phyloP scores from a whole-genome alignment of 768 basidiomycete species.

The Scleroderma citrinum region DNA sequence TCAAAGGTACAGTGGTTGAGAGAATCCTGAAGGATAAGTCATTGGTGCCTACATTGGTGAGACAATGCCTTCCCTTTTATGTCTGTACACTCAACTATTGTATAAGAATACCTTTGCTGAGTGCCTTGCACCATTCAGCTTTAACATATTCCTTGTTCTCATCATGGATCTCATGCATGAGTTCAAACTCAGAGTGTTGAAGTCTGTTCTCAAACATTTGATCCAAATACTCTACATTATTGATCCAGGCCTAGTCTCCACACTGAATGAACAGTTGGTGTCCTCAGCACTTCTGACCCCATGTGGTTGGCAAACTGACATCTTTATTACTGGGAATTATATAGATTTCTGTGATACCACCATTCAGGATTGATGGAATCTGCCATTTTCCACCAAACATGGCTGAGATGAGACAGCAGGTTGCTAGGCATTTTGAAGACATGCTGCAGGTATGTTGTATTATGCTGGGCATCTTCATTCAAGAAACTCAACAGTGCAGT shows the following conservation, averaged over 20 bases:
- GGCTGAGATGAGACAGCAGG: conserved; percentile 32
- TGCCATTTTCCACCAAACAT: conserved; percentile 30
- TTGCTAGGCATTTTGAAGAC: conserved; percentile 8
- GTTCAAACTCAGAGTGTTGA: conserved; percentile 37
- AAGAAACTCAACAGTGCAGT: conserved; percentile 22
- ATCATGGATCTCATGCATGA: conserved; percentile 36
- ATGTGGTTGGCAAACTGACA: neutral
- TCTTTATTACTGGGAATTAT: neutral
- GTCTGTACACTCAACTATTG: neutral
- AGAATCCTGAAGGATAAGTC: conserved; percentile 6
- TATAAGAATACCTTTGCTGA: conserved; percentile 32
- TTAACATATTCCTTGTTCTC: conserved; percentile 23
- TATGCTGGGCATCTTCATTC: neutral
- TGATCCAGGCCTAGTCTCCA: neutral
- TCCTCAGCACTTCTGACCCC: neutral
- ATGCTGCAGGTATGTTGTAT: conserved; percentile 7
- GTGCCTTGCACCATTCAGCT: conserved; percentile 10
- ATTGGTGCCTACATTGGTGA: too few species aligned
- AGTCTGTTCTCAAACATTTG: conserved; percentile 32
- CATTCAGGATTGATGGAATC: conserved; percentile 27
- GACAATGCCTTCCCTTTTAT: too few species aligned
- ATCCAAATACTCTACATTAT: conserved; percentile 24
- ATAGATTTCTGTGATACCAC: conserved; percentile 8
- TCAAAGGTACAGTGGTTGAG: conserved; percentile 9
- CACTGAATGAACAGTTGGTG: neutral